Evolutionary conservation across 1,284 basidiomycete species (phyloP), one percentile per base, ranked within the genome.

Genomic region (Sphaerobolus stellatus): DNA sequence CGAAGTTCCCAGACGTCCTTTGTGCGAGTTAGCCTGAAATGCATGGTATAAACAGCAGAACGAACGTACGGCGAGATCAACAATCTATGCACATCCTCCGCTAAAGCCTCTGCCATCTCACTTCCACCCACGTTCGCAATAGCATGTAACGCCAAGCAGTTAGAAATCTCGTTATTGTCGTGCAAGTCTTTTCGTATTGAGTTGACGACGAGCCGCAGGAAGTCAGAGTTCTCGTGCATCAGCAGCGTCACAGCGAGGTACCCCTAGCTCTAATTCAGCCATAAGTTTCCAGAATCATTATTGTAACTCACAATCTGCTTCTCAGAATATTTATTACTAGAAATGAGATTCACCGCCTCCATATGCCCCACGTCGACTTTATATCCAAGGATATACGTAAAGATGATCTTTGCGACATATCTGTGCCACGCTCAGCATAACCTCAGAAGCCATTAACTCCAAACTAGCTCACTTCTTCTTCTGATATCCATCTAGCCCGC

Each of bases 321-420:
- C 76, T 99, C 97, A 64, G 91, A 94, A 71, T 99, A 99, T 68
- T 97, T 98, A 44, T 84, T 75, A 67, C 92, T 95, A 34, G 95
- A 90, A 64, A 99, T 98, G 61, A 99, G 81, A 71, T 99, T 98
- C 64, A 99, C 92, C 13, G 97, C 96, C 68, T 99, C 96, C 94
- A 99, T 97, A 71, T 99, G 96, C 5, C 97, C 97, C 31, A 99
- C 84, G 68, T 99, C 97, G 64, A 99, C 95, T 72, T 95, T 95
- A 77, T 99, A 99, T 30, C 97, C 97, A 57, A 99, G 80, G 62
- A 99, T 99, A 67, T 98, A 98, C 18, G 97, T 98, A 77, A 99
- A 99, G 59, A 99, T 90, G 64, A 99, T 96, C 77, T 99, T 98
- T 57, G 90, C 86, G 40, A 92, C 87, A 79, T 92, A 92, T 84